phyloP scores from a whole-genome alignment of 2,329 filamentous ascomycete species.

The Periconia sp. region DNA sequence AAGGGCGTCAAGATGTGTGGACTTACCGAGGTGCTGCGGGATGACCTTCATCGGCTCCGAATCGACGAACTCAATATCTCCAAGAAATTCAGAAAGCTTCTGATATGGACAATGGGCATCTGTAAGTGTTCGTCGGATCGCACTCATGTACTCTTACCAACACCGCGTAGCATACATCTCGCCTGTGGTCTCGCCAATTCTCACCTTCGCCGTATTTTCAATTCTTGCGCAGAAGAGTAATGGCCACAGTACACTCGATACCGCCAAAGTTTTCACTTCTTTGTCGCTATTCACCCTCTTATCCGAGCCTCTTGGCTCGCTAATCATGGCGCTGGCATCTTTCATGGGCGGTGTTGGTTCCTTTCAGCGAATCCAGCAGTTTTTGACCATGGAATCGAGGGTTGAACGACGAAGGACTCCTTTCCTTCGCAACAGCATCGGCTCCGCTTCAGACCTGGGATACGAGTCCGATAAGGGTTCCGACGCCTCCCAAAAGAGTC shows the following conservation, averaged over 20 bases:
- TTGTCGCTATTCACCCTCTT: constrained; percentile 56
- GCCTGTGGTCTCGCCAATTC: constrained; percentile 49
- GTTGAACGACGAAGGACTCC: constrained; percentile 30
- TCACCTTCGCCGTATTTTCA: constrained; percentile 54
- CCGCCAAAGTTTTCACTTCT: constrained; percentile 54
- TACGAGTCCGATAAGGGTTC: constrained; percentile 34
- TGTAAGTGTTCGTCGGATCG: constrained; percentile 22
- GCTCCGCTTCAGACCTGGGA: constrained; percentile 23
- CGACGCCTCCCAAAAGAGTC: constrained; percentile 30
- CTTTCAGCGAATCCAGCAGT: constrained; percentile 55
- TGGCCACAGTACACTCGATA: constrained; percentile 43
- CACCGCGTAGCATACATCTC: constrained; percentile 32
- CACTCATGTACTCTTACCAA: constrained; percentile 9
- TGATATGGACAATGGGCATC: constrained; percentile 45
- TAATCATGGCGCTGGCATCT: constrained; percentile 54
- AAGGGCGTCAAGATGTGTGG: constrained; percentile 56
- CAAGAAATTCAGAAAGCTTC: constrained; percentile 40
- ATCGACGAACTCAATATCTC: constrained; percentile 42
- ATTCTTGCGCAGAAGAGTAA: constrained; percentile 46
- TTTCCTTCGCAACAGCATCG: constrained; percentile 21
- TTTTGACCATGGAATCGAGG: constrained; percentile 41
- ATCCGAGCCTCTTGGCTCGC: constrained; percentile 52
- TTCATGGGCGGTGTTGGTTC: constrained; percentile 55
- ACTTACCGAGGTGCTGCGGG: constrained; percentile 34
- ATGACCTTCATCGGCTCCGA: constrained; percentile 38